phyloP scores from a whole-genome alignment of 2,329 filamentous ascomycete genomes.

The Magnaporthiopsis poae region DNA sequence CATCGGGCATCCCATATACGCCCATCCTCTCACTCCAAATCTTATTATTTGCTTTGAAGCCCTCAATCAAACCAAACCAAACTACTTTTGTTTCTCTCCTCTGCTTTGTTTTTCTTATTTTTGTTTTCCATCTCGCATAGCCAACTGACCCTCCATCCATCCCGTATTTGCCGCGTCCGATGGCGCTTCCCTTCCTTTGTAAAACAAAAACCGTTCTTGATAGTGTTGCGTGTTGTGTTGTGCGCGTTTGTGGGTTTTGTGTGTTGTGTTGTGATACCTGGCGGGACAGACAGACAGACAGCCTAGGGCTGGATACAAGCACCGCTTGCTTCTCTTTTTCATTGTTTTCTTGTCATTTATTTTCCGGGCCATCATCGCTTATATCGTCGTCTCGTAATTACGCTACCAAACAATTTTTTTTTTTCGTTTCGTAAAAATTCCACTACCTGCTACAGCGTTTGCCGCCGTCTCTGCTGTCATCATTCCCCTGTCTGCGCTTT shows the following conservation, averaged over 20 bases:
- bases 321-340: background rate
- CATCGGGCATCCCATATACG: background rate
- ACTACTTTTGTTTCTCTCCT: background rate
- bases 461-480: too few species aligned
- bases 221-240: background rate
- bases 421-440: background rate
- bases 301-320: background rate
- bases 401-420: background rate
- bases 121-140: background rate
- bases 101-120: background rate
- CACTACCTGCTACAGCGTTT: too few species aligned
- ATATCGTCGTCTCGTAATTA: background rate
- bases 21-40: background rate
- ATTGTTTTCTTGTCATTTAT: background rate
- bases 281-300: background rate
- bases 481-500: too few species aligned
- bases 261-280: background rate
- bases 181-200: background rate
- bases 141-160: background rate
- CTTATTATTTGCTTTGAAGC: background rate
- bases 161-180: background rate
- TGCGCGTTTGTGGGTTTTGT: background rate
- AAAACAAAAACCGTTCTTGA: background rate
- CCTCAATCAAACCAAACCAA: background rate
- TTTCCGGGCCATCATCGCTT: background rate